Base-by-base conservation (phyloP, 225 moss, liverwort and hornwort genomes). In the Rhytidiadelphus loreus region DNA sequence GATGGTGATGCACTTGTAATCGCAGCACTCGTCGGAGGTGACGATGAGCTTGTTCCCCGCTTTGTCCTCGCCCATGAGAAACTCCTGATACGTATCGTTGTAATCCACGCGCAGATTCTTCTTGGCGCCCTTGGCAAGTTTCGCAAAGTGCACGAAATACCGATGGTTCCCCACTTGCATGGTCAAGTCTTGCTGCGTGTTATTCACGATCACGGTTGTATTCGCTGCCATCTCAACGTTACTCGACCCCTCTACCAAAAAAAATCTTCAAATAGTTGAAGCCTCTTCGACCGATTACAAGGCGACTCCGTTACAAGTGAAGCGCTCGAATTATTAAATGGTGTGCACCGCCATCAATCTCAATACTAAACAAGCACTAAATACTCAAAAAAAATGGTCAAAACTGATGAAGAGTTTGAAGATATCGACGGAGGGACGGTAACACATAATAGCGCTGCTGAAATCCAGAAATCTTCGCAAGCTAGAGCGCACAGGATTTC, bases 11-110 rank as follows among this genome's bases (percentile, higher is more conserved):
- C 87, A 44, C 87, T 84, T 85, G 82, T 91, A 89, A 46, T 92
- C 92, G 44, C 89, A 91, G 46, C 88, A 93, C 28, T 93, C 93
- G 56, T 93, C 90, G 19, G 91, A 91, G 43, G 86, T 93, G 85
- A 93, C 86, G 59, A 93, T 86, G 37, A 91, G 80, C 80, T 77
- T 72, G 52, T 88, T 91, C 3, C 93, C 93, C 4, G 79, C 68
- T 35, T 33, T 86, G 48, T 93, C 93, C 46, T 53, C 88, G 22
- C 91, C 91, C 88, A 91, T 86, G 33, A 83, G 35, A 83, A 89
- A 93, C 56, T 93, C 93, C 46, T 91, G 91, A 71, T 93, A 91
- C 13, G 91, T 93, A 41, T 86, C 90, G 84, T 87, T 84, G 77
- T 80, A 88, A 65, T 88, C 84, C 16, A 90, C 81, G 22, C 74